Evolutionary conservation across 305 asterid genomes (phyloP).

Genomic region (Fraxinus dipetala): DNA sequence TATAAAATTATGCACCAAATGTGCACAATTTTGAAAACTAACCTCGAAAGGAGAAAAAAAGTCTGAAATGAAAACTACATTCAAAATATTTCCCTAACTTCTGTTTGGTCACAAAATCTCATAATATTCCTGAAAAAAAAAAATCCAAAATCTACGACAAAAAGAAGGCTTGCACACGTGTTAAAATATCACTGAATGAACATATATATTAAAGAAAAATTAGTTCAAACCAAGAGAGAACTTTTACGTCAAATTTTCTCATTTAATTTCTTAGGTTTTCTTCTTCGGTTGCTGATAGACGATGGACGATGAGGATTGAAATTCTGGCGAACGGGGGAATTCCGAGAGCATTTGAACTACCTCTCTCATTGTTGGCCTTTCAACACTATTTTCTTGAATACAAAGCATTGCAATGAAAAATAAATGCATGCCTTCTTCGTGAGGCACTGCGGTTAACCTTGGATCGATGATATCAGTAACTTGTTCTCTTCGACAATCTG

Average conservation of each 20-base stretch:
- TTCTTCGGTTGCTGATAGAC: not conserved
- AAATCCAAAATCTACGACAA: not conserved
- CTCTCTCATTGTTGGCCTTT: conserved; percentile 78
- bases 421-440: conserved; percentile 74
- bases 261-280: not conserved
- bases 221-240: conserved; percentile 35
- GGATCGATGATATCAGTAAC: conserved; percentile 55
- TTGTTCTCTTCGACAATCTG: conserved; percentile 65
- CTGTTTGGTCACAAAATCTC: not conserved
- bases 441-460: conserved; percentile 56
- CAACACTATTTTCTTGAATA: conserved; percentile 71
- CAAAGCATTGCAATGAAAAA: conserved; percentile 92
- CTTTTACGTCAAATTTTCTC: not conserved
- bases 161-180: not conserved
- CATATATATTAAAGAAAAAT: not conserved
- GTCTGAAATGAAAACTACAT: not conserved
- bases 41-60: not conserved
- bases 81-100: not conserved
- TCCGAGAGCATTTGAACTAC: conserved; percentile 47
- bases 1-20: not conserved
- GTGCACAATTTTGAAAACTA: not conserved
- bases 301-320: not conserved
- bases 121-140: not conserved
- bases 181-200: not conserved
- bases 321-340: conserved; percentile 34